Percentiles rank a stretch among this genome's conserved stretches.
Conservation (phyloP, 2,329 filamentous ascomycete species). For the Akanthomyces dipterigenus region DNA sequence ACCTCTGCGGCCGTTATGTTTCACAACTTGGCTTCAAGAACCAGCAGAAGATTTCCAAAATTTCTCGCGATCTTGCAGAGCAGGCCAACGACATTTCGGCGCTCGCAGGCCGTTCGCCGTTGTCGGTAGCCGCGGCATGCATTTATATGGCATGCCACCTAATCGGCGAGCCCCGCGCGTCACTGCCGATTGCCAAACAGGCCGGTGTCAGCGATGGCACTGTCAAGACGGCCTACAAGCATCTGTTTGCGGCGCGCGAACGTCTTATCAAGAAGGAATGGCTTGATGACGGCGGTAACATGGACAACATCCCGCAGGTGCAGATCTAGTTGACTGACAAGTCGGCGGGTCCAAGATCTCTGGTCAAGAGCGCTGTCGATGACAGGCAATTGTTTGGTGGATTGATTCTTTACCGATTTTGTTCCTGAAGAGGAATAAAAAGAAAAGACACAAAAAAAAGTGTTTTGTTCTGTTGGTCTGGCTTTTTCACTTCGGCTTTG, state of each 20-base stretch:
- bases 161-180: conserved; percentile 68
- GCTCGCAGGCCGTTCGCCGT: conserved; percentile 83
- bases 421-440: neutral
- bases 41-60: conserved; percentile 67
- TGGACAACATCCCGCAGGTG: conserved; percentile 59
- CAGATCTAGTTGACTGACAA: conserved; percentile 21
- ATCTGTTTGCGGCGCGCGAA: conserved; percentile 69
- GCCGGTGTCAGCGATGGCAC: conserved; percentile 94
- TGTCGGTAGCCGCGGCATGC: conserved; percentile 89
- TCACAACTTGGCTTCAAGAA: conserved; percentile 69
- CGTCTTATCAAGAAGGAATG: conserved; percentile 69
- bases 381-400: neutral
- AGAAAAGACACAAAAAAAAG: neutral
- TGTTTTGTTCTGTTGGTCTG: neutral
- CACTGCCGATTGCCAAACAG: conserved; percentile 80
- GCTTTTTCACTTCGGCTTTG: neutral
- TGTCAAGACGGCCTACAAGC: conserved; percentile 91
- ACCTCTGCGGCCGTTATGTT: conserved; percentile 86
- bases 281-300: conserved; percentile 64
- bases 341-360: neutral
- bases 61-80: conserved; percentile 71
- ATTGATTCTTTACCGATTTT: neutral
- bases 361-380: neutral
- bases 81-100: conserved; percentile 71
- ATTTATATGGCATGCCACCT: conserved; percentile 94